phyloP scores from a whole-genome alignment of 1,284 basidiomycete genomes.

The Coriolopsis trogii region DNA sequence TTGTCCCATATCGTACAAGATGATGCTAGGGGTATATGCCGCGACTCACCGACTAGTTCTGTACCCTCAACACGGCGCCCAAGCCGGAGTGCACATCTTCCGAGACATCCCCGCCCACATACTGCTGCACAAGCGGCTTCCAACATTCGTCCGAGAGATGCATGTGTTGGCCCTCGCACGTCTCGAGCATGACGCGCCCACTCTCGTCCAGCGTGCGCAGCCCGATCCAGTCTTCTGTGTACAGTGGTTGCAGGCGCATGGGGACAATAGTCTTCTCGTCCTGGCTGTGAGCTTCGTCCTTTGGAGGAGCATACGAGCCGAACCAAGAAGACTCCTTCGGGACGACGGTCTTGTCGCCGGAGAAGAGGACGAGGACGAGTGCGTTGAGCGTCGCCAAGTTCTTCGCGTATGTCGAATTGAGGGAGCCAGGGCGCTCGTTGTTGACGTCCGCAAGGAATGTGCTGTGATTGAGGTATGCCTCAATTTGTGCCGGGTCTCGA shows the following conservation, averaged over 20 bases:
- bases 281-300: conserved; percentile 30
- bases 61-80: conserved; percentile 2
- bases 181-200: conserved; percentile 63
- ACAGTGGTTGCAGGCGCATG: conserved; percentile 78
- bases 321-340: conserved; percentile 89
- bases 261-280: conserved; percentile 59
- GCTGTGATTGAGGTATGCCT: conserved; percentile 72
- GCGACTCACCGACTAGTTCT: conserved; percentile 5
- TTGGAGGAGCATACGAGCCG: conserved; percentile 59
- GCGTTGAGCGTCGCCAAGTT: conserved; percentile 62
- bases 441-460: conserved; percentile 76
- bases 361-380: conserved; percentile 70
- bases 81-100: background rate
- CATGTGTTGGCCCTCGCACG: conserved; percentile 88
- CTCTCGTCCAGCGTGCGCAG: conserved; percentile 74
- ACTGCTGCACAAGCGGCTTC: conserved; percentile 53
- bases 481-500: conserved; percentile 80
- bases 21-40: background rate
- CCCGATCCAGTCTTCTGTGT: conserved; percentile 89
- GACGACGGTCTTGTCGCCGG: conserved; percentile 75
- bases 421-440: conserved; percentile 59
- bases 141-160: conserved; percentile 63
- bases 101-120: conserved; percentile 40
- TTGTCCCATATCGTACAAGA: no score
- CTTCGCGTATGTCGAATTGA: conserved; percentile 62